A percentile compares a stretch with the other conserved stretches of the same genome.
phyloP scores from a whole-genome alignment of 306 rosid species.

The Ammopiptanthus mongolicus region DNA sequence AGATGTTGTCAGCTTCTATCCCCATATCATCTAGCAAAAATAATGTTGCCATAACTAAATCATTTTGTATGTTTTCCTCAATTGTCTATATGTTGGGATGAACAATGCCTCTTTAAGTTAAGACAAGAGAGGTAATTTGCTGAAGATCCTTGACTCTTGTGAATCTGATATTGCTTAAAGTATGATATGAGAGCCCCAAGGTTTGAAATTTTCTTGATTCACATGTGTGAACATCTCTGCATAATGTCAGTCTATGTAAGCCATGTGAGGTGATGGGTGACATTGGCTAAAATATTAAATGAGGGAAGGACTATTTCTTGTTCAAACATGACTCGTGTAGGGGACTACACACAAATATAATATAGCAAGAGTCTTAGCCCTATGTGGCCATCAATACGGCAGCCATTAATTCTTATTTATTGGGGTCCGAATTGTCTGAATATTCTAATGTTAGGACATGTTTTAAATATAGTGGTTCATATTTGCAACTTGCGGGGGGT shows the following conservation, averaged over 20 bases:
- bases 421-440: conserved; percentile 18
- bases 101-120: conserved; percentile 15
- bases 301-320: conserved; percentile 43
- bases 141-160: conserved; percentile 45
- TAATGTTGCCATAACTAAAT: conserved; percentile 6
- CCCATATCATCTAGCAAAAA: neutral
- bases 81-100: conserved; percentile 22
- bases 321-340: conserved; percentile 55
- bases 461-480: conserved; percentile 35
- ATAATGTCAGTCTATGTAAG: conserved; percentile 58
- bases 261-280: conserved; percentile 73
- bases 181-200: conserved; percentile 40
- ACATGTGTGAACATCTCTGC: conserved; percentile 45
- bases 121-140: conserved; percentile 26
- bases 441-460: conserved; percentile 36
- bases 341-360: conserved; percentile 35
- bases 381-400: conserved; percentile 35
- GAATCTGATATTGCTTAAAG: conserved; percentile 31
- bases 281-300: conserved; percentile 45
- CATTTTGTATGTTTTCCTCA: conserved; percentile 12
- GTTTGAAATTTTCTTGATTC: conserved; percentile 37
- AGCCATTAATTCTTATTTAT: conserved; percentile 25
- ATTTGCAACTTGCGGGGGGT: conserved; percentile 46
- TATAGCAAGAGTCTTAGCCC: conserved; percentile 21
- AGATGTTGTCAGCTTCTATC: conserved; percentile 20